A percentile compares a stretch with the other conserved stretches of the same genome.
Conservation (phyloP, 208 protist species). For the Crithidia sp. region DNA sequence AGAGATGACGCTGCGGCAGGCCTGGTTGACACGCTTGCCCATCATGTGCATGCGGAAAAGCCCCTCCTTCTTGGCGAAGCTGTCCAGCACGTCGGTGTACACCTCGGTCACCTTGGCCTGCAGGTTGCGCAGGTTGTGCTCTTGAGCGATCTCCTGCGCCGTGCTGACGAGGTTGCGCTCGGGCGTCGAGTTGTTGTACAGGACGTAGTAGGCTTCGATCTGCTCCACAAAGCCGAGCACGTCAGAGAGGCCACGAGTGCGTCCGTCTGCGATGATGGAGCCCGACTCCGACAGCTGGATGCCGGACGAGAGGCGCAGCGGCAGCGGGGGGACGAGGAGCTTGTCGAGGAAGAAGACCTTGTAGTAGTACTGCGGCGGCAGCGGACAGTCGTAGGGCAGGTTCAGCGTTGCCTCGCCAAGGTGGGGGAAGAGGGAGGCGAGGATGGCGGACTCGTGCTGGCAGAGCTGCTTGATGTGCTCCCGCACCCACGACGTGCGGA, state of each 20-base stretch:
- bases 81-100: slow-evolving; percentile 77
- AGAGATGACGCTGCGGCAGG: slow-evolving; percentile 99
- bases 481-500: slow-evolving; percentile 54
- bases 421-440: slow-evolving; percentile 78
- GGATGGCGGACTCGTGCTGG: slow-evolving; percentile 62
- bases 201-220: slow-evolving; percentile 81
- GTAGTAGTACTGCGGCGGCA: slow-evolving; percentile 68
- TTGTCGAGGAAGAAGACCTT: slow-evolving; percentile 89
- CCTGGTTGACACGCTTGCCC: slow-evolving; percentile 99
- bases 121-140: slow-evolving; percentile 88
- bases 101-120: slow-evolving; percentile 85
- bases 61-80: slow-evolving; percentile 99
- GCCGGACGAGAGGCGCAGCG: slow-evolving; percentile 81
- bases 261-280: slow-evolving; percentile 63
- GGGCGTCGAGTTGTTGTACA: slow-evolving; percentile 66
- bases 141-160: slow-evolving; percentile 70
- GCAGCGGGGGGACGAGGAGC: slow-evolving; percentile 84
- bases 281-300: slow-evolving; percentile 74
- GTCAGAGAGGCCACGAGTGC: slow-evolving; percentile 71
- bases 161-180: slow-evolving; percentile 50
- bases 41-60: slow-evolving; percentile 99
- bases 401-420: slow-evolving; percentile 76
- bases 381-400: slow-evolving; percentile 53
- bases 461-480: slow-evolving; percentile 89
- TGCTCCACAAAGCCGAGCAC: slow-evolving; percentile 83